Evolutionary conservation across 2,329 filamentous ascomycete species (phyloP).

Genomic region (Nemania abortiva): DNA sequence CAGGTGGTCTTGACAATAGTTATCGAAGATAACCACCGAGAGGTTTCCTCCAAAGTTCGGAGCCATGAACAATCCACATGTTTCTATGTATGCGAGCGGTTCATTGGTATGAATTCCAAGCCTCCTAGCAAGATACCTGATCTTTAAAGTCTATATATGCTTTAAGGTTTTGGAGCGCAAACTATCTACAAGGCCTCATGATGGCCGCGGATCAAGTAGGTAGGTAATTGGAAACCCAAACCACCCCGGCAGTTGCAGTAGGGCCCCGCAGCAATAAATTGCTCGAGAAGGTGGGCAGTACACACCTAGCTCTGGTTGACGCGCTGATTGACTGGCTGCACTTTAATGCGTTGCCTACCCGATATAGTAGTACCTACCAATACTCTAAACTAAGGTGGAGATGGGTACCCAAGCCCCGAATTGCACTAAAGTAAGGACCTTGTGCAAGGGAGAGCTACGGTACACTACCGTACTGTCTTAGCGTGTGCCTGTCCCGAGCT

Average conservation of each 20-base stretch:
- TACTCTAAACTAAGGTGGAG: background rate
- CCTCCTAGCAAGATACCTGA: background rate
- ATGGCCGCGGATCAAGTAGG: slow-evolving; percentile 30
- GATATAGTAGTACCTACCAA: background rate
- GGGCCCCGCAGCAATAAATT: slow-evolving; percentile 38
- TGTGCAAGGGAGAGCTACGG: slow-evolving; percentile 9
- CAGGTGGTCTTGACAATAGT: background rate
- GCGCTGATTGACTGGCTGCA: background rate
- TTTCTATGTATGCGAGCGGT: background rate
- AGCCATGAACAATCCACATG: background rate
- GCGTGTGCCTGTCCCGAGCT: slow-evolving; percentile 39
- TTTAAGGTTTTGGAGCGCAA: background rate
- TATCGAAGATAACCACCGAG: background rate
- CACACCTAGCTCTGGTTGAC: background rate
- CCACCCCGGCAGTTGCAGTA: slow-evolving; percentile 36
- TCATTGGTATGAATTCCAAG: background rate
- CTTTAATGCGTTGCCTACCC: slow-evolving; percentile 7
- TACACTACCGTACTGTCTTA: slow-evolving; percentile 23
- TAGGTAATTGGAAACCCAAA: slow-evolving; percentile 27
- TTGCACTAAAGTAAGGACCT: slow-evolving; percentile 14
- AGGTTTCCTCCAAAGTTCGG: background rate
- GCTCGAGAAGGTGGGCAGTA: slow-evolving; percentile 37
- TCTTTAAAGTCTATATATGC: too few species aligned
- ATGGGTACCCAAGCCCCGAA: background rate
- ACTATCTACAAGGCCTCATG: slow-evolving; percentile 15